phyloP scores from a whole-genome alignment of 177 flowering plant genomes.

The Vitis hybrid region DNA sequence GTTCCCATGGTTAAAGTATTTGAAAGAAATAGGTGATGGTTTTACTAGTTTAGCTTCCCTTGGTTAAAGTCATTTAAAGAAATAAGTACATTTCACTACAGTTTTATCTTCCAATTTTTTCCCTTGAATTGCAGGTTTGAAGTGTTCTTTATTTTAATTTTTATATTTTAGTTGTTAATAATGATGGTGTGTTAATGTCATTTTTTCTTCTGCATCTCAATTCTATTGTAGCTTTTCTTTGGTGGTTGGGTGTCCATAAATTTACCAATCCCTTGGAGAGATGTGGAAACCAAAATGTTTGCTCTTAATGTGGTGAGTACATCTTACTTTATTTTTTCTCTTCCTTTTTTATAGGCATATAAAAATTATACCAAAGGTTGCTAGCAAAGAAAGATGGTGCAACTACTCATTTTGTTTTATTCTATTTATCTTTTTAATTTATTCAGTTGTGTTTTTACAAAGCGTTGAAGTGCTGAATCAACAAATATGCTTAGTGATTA shows the following conservation, averaged over 20 bases:
- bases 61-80: too few species aligned
- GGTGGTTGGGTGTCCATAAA: slow-evolving; percentile 62
- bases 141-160: background rate
- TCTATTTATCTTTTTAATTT: background rate
- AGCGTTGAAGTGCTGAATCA: too few species aligned
- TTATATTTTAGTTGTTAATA: background rate
- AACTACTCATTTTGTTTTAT: too few species aligned
- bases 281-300: slow-evolving; percentile 86
- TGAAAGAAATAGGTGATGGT: too few species aligned
- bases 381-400: too few species aligned
- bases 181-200: background rate
- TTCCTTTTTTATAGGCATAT: background rate
- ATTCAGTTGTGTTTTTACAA: background rate
- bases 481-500: too few species aligned
- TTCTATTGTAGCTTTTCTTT: slow-evolving; percentile 56
- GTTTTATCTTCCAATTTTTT: background rate
- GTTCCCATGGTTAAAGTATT: too few species aligned
- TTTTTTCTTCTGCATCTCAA: background rate
- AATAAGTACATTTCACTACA: too few species aligned
- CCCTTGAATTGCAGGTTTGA: background rate
- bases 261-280: slow-evolving; percentile 72
- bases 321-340: background rate
- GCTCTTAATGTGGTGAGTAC: slow-evolving; percentile 78
- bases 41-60: too few species aligned
- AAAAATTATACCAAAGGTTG: too few species aligned